Evolutionary conservation across 2,329 filamentous ascomycete species (phyloP), one percentile per base, ranked within the genome.

Genomic region (Orbilia javanica): DNA sequence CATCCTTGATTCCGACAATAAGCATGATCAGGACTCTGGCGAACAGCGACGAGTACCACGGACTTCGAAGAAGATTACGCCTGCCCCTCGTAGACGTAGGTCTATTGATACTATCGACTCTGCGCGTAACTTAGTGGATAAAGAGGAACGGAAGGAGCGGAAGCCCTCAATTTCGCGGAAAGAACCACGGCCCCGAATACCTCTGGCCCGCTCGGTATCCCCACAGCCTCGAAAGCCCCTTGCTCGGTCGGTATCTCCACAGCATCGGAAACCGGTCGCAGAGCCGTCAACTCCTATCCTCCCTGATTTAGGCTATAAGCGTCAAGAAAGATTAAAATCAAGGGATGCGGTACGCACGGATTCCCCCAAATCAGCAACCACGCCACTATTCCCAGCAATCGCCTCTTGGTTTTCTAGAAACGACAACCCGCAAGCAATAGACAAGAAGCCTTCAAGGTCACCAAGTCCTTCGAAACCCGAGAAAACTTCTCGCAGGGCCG

Each of bases 81-180:
- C 46, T 4, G 52, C 39, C 27, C 69, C 52, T 10, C 48, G 31
- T 4, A 57, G 69, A 27, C 60, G 69, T 20, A 48, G 69, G 48
- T 73, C 69, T 29, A 62, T 73, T 7, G 69, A 73, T 20, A 73
- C 69, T 8, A 66, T 66, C 42, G 50, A 60, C 5, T 75, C 71
- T 25, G 22, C 57, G n/a, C 63, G 44, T 27, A 46, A 55, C 11
- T 48, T 48, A 6, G 34, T 27, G 18, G 22, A 39, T 3, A 34
- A 34, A 10, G 22, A n/a, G 15, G 34, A 50, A 4, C 20, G 25
- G 20, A 70, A 34, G 44, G 53, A 66, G 15, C 22, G 13, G 3
- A 63, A 31, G 22, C 52, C 50, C 11, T 10, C 31, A 42, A 18
- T 48, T 10, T 11, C 18, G 8, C 65, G n/a, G 7, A 55, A 31